Base-by-base conservation (phyloP, 805 yeast species). In the Cyberlindnera samutprakarnensis region DNA sequence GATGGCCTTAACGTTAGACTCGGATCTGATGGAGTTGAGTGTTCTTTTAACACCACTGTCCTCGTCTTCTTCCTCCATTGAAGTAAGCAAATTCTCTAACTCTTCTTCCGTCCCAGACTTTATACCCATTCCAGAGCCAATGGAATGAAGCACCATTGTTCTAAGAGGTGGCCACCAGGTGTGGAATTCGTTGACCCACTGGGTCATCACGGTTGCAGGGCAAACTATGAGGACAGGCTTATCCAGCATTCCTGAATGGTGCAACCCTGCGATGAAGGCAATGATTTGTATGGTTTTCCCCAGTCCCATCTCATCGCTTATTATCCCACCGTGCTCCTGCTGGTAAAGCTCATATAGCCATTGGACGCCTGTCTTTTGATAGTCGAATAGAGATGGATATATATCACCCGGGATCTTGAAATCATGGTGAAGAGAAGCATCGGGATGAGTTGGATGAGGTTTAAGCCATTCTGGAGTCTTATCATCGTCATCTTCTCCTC, bases 141-240 rank as follows among this genome's bases (percentile, higher is more conserved):
- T 92, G 2, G 96, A 79, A 54, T 92, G 98, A 20, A 92, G 58
- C 30, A 92, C 85, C 5, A 84, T 75, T 5, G 87, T 75, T 38
- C 98, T 58, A 18, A 92, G 65, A 0, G 96, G 86, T 3, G 97
- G 96, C 97, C 97, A 92, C 98, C 98, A 92, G 30, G 79, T 72
- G 46, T 90, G 97, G 29, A 92, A 74, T 56, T 92, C 98, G 40
- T 79, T 80, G n/a, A 86, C 90, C 98, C 98, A 92, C 51, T 92
- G 98, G 38, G 76, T 81, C 68, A 92, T 62, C 0, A 92, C 96
- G 0, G 98, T 92, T 0, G 97, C 97, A 0, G 98, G 98, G 43
- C 96, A 94, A 0, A 92, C 96, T 25, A 92, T 67, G 22, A 92
- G 50, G 0, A 83, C 80, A 0, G 98, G 98, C 23, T 78, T 80